Base-by-base conservation (phyloP, 352 stramenopile genomes). In the Globisporangium recalcitrans region DNA sequence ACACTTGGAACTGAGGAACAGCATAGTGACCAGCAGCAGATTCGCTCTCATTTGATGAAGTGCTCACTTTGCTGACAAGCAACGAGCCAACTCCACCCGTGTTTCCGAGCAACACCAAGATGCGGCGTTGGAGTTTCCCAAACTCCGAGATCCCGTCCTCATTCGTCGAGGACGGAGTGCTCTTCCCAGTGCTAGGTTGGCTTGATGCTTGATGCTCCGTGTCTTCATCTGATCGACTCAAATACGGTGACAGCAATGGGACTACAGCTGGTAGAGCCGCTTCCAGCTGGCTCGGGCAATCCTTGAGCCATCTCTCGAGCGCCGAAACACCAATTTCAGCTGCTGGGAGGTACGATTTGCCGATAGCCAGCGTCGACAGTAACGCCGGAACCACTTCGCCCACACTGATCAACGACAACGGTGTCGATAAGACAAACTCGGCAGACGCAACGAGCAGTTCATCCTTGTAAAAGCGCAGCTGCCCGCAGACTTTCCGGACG, bases 391-490 rank as follows among this genome's bases (percentile, higher is more conserved):
- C 44, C 27, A 77, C 70, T 19, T 59, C 58, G 19, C 75, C 52
- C 22, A 78, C 59, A 9, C 51, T 34, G 19, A 85, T 55, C n/a
- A 90, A 54, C 31, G 42, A 52, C 14, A 77, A 44, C 6, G 85
- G 84, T 13, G 82, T 71, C 34, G 71, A 62, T 19, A 95, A 70
- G 22, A 91, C 73, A 64, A 85, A 90, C 32, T 80, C 69, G 16
- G 75, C 70, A 24, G 70, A 76, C 5, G 80, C 74, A 38, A 93
- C 73, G 22, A 92, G 70, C 21, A 93, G 56, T 27, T 95, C 85
- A 54, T 93, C 82, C 60, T 87, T 82, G 65, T 90, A 91, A 63
- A 88, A 90, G 7, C 68, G 78, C 29, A 87, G 65, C 60, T 90
- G 79, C 9, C 48, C 52, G 59, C 73, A 79, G 16, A 84, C 67